phyloP scores from a whole-genome alignment of 257 asterid species.

The Orobanche coerulescens region DNA sequence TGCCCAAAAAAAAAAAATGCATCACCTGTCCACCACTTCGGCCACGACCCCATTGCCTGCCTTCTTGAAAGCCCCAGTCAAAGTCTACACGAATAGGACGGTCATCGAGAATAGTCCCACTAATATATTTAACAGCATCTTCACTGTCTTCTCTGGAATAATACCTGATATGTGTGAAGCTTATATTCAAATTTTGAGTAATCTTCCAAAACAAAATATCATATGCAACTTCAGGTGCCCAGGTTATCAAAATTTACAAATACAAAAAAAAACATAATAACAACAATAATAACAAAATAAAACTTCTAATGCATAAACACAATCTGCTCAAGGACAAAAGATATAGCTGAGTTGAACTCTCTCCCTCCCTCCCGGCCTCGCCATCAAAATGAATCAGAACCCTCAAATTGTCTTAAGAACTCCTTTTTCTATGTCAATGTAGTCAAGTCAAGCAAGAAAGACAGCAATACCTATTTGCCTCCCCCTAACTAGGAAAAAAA shows the following conservation, averaged over 20 bases:
- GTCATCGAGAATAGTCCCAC: constrained; percentile 98
- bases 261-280: no score
- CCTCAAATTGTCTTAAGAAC: neutral
- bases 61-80: constrained; percentile 99
- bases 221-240: no score
- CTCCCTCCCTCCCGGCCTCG: no score
- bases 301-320: neutral
- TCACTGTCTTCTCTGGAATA: constrained; percentile 93
- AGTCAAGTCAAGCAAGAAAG: constrained; percentile 8
- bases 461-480: neutral
- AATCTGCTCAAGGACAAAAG: no score
- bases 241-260: no score
- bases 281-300: neutral
- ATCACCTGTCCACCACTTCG: constrained; percentile 96
- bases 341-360: neutral
- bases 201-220: no score
- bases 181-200: no score
- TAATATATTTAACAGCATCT: constrained; percentile 80
- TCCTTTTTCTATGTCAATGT: neutral
- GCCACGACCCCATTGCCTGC: constrained; percentile 99
- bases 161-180: constrained; percentile 51
- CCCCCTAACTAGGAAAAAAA: neutral
- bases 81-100: constrained; percentile 99
- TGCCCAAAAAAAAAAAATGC: constrained; percentile 3
- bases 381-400: neutral